A percentile compares a stretch with the other conserved stretches of the same genome.
phyloP scores from a whole-genome alignment of 805 yeast genomes.

The Ogataea polymorpha region DNA sequence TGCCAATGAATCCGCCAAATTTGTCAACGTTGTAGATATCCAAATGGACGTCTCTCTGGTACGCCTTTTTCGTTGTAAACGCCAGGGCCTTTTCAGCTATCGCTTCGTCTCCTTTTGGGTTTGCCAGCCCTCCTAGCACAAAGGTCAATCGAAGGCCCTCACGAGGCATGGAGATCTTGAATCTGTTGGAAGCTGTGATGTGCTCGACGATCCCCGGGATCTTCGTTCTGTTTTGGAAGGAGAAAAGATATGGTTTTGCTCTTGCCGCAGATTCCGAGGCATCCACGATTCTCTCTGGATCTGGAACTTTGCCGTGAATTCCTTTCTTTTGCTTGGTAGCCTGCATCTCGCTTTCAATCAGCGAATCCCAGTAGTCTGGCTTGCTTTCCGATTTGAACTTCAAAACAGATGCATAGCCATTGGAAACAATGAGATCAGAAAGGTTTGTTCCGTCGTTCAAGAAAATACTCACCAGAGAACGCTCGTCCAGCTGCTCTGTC shows the following conservation, averaged over 20 bases:
- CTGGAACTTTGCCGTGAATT: conserved; percentile 56
- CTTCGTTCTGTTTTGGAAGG: conserved; percentile 62
- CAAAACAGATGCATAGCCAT: conserved; percentile 75
- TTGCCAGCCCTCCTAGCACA: conserved; percentile 71
- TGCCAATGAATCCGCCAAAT: conserved; percentile 79
- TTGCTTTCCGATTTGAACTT: conserved; percentile 71
- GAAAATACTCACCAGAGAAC: conserved; percentile 61
- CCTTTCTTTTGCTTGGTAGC: conserved; percentile 61
- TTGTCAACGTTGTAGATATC: conserved; percentile 70
- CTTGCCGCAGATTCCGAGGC: conserved; percentile 73
- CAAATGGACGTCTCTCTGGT: conserved; percentile 73
- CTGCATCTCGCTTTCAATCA: conserved; percentile 64
- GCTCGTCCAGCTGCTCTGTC: conserved; percentile 58
- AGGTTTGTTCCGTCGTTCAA: conserved; percentile 53
- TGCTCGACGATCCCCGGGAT: conserved; percentile 71
- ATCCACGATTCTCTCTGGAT: conserved; percentile 63
- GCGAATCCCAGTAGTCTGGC: conserved; percentile 73
- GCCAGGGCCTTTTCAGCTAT: conserved; percentile 50
- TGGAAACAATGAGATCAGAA: conserved; percentile 54
- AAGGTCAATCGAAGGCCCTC: conserved; percentile 69
- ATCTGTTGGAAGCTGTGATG: conserved; percentile 64
- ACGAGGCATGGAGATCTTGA: conserved; percentile 62
- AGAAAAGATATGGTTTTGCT: conserved; percentile 70
- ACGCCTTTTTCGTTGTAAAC: conserved; percentile 49
- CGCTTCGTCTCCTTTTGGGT: conserved; percentile 35